Conservation (phyloP, 495 filamentous ascomycete genomes). For the Terfezia claveryi region DNA sequence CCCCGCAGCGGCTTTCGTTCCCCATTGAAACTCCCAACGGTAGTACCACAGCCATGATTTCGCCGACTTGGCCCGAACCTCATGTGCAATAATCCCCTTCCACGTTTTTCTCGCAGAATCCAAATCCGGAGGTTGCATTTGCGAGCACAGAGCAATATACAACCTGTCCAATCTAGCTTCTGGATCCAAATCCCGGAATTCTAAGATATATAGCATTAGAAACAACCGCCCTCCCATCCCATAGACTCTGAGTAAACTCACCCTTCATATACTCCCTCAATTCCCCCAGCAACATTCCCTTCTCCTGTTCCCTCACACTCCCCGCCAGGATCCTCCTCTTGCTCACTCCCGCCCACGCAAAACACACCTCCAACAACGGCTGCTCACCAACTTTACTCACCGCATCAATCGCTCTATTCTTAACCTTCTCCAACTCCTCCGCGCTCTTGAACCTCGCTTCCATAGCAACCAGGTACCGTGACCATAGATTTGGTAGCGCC, state of each 20-base stretch:
- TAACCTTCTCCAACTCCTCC: conserved; percentile 63
- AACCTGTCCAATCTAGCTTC: conserved; percentile 45
- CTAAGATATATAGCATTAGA: background rate
- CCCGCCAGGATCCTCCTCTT: conserved; percentile 30
- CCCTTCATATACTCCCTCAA: background rate
- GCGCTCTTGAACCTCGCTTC: conserved; percentile 56
- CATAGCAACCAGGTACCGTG: conserved; percentile 59
- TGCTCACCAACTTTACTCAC: conserved; percentile 32
- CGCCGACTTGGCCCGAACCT: conserved; percentile 47
- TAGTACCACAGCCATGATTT: conserved; percentile 90
- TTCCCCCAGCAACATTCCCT: conserved; percentile 21
- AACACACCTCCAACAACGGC: background rate
- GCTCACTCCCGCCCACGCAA: background rate
- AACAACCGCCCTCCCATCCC: background rate
- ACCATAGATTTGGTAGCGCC: conserved; percentile 80
- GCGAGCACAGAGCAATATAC: conserved; percentile 58
- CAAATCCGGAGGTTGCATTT: conserved; percentile 44
- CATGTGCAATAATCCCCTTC: conserved; percentile 35
- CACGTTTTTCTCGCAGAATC: conserved; percentile 48
- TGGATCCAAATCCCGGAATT: background rate
- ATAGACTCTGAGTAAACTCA: background rate
- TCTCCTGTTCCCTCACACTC: conserved; percentile 67
- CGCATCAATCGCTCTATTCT: conserved; percentile 70
- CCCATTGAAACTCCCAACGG: conserved; percentile 49
- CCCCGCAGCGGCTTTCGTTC: conserved; percentile 8